Percentiles rank a stretch among this genome's conserved stretches.
Conservation (phyloP, 345 rosid species). For the Dovyalis caffra region DNA sequence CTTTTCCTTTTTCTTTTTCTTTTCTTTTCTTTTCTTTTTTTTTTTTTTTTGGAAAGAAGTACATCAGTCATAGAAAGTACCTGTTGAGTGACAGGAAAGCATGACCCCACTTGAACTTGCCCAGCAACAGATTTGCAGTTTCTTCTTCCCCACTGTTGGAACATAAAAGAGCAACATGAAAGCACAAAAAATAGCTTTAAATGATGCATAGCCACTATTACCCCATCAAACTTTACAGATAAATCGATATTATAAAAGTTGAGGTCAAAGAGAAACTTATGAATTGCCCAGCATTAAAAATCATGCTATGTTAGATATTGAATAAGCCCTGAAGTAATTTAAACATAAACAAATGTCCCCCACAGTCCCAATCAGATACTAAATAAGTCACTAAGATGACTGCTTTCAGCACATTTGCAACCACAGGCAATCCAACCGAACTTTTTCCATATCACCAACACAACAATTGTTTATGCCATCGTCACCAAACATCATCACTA, state of each 20-base stretch:
- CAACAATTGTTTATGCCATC: neutral
- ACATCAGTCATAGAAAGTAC: conserved; percentile 29
- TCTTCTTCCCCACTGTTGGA: conserved; percentile 80
- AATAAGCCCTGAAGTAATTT: neutral
- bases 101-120: conserved; percentile 99
- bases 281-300: neutral
- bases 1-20: too few relatives aligned
- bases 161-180: conserved; percentile 11
- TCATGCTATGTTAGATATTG: neutral
- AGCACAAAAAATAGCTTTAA: neutral
- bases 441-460: neutral
- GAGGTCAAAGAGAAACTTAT: neutral
- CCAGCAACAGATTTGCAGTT: conserved; percentile 72
- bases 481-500: neutral
- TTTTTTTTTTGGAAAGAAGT: too few relatives aligned
- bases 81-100: conserved; percentile 89
- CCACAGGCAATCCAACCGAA: neutral
- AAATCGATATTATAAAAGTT: neutral
- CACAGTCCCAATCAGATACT: neutral
- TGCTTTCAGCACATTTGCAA: neutral
- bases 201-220: neutral
- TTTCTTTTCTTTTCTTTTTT: too few relatives aligned
- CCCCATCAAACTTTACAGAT: neutral
- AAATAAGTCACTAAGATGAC: neutral
- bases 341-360: neutral